Conservation (phyloP, 257 asterid species). For the Solanum neorickii region DNA sequence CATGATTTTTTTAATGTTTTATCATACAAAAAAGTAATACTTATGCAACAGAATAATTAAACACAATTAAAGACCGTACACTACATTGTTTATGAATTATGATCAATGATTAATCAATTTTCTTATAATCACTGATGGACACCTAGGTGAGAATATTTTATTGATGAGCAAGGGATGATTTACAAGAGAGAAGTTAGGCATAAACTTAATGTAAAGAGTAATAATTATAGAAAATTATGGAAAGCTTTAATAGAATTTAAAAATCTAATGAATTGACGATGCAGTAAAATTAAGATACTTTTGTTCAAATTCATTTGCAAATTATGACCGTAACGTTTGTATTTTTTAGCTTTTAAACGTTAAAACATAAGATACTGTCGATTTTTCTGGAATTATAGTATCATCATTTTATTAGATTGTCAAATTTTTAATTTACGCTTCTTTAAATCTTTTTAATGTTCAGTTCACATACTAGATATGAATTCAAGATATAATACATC, state of each 20-base stretch:
- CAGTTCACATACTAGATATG: fast-evolving
- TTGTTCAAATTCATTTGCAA: background rate
- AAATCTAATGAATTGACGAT: background rate
- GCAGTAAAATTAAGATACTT: background rate
- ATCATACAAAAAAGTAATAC: too few relatives aligned
- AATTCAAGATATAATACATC: background rate
- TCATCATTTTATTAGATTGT: background rate
- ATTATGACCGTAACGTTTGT: too few relatives aligned
- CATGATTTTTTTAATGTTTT: background rate
- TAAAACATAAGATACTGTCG: background rate
- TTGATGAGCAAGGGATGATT: background rate
- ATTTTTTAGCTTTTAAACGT: too few relatives aligned
- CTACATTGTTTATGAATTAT: background rate
- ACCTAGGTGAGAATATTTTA: background rate
- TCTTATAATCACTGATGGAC: background rate
- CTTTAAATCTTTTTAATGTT: background rate
- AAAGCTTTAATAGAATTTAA: background rate
- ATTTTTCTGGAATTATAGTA: background rate
- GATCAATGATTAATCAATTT: background rate
- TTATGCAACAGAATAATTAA: background rate
- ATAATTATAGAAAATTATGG: background rate
- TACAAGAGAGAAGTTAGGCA: background rate
- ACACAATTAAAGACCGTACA: background rate
- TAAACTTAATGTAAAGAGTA: too few relatives aligned
- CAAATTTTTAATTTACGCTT: background rate